These are phyloP conservation scores for Aspergillus cristatus DNA, from an alignment of 495 filamentous ascomycete genomes.

Conservation along the genomic window DNA sequence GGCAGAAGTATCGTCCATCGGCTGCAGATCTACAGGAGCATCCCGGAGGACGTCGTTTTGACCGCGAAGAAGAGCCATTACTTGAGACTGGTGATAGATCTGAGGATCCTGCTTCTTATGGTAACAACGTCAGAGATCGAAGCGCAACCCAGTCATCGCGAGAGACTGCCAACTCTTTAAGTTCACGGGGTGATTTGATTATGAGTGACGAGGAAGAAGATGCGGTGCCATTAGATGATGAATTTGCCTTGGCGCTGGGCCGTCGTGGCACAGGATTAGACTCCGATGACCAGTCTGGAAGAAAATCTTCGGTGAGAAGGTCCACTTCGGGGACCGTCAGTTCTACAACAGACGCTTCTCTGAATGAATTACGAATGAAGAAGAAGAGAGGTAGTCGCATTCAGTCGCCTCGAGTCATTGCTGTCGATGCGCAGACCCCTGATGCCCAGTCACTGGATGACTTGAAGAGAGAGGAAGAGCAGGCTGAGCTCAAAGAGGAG, in stretches of 20 bases:
- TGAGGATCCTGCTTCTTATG: conserved; percentile 13
- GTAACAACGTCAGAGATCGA: conserved; percentile 49
- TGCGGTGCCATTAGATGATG: conserved; percentile 86
- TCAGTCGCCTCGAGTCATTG: conserved; percentile 18
- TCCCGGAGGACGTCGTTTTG: conserved; percentile 47
- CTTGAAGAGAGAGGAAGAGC: conserved; percentile 69
- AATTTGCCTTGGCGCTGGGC: conserved; percentile 74
- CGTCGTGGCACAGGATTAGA: conserved; percentile 47
- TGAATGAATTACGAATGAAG: conserved; percentile 29
- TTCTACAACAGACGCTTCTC: conserved; percentile 46
- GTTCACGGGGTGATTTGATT: conserved; percentile 89
- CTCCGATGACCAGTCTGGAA: conserved; percentile 62
- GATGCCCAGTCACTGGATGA: conserved; percentile 55
- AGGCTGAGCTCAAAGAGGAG: conserved; percentile 58
- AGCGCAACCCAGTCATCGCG: conserved; percentile 77
- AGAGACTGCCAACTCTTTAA: conserved; percentile 76
- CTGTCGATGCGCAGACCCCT: conserved; percentile 14
- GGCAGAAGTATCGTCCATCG: conserved; percentile 76
- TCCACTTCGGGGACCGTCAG: conserved; percentile 46
- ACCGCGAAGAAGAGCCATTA: conserved; percentile 60
- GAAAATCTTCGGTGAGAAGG: conserved; percentile 54
- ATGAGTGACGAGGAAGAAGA: conserved; percentile 91
- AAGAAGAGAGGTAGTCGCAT: conserved; percentile 22
- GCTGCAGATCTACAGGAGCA: conserved; percentile 89
- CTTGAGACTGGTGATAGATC: conserved; percentile 53